Evolutionary conservation across 1,284 basidiomycete genomes (phyloP), one percentile per base, ranked within the genome.

Genomic region (Boletus mariae): DNA sequence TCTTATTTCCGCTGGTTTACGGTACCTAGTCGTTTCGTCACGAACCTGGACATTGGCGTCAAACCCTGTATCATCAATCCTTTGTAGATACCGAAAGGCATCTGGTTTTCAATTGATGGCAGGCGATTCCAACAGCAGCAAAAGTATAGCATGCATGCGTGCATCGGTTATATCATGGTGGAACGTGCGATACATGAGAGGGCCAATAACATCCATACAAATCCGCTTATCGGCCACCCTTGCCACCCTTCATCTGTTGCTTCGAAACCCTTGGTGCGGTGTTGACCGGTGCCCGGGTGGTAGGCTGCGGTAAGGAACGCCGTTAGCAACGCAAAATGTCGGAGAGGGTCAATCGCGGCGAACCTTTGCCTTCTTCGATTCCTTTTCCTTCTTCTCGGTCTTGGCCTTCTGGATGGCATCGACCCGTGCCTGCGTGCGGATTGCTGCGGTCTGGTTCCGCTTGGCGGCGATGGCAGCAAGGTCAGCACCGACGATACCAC

Each of bases 401-500:
- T 96, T 96, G 46, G 92, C 92, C 78, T 95, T 95, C 62, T 84
- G 78, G 71, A 97, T 93, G 64, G 94, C 94, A 51, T 85, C 82
- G 61, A 89, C 74, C 63, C 94, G 84, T 66, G 86, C 85, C 66
- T 92, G 89, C 58, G 81, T 79, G 63, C 97, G 87, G 61, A 91
- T 84, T 68, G 91, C 88, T 58, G 90, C 83, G 65, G 92, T 92
- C 78, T 95, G 92, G 76, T 91, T 93, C 65, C 95, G 85, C 79
- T 85, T 91, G 61, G 94, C 94, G 58, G 87, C 82, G 74, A 99
- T 98, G 67, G 90, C 75, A 57, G 88, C 84, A 60, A 98, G 83
- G 75, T 97, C 94, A 61, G 94, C 93, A 78, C 97, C 97, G 67
- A 96, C 94, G 72, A 99, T 94, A 62, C 96, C 97, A 73, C 97